Conservation (phyloP, 2,329 filamentous ascomycete genomes). For the Lecanicillium sp. region DNA sequence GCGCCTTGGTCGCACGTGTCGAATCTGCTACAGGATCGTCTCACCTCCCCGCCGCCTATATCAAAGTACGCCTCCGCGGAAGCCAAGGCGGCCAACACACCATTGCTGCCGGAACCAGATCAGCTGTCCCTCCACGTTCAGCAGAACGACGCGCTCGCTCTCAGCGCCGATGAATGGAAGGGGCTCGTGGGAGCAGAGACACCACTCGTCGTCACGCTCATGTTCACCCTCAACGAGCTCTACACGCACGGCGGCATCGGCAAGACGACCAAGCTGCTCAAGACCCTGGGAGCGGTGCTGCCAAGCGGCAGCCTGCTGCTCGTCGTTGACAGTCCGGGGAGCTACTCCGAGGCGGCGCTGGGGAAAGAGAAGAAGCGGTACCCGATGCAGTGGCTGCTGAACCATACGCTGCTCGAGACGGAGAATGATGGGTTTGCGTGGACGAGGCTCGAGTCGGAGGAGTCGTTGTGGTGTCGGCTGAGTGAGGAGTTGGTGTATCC, state of each 20-base stretch:
- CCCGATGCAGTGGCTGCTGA: slow-evolving; percentile 88
- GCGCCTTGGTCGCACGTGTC: slow-evolving; percentile 68
- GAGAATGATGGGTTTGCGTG: slow-evolving; percentile 43
- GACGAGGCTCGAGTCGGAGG: slow-evolving; percentile 67
- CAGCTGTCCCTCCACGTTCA: slow-evolving; percentile 34
- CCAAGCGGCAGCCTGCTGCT: slow-evolving; percentile 60
- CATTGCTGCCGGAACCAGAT: slow-evolving; percentile 30
- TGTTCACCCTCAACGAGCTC: slow-evolving; percentile 95
- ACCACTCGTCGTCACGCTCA: slow-evolving; percentile 62
- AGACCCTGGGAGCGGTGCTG: slow-evolving; percentile 54
- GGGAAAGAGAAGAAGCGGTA: slow-evolving; percentile 60
- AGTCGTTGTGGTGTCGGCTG: slow-evolving; percentile 81
- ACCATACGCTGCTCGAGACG: slow-evolving; percentile 62
- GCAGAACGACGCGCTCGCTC: slow-evolving; percentile 40
- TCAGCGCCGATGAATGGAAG: slow-evolving; percentile 27
- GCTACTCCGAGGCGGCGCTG: slow-evolving; percentile 76
- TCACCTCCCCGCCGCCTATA: slow-evolving; percentile 43
- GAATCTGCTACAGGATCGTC: slow-evolving; percentile 44
- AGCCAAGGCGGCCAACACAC: slow-evolving; percentile 33
- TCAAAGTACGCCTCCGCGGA: slow-evolving; percentile 46
- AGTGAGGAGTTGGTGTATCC: slow-evolving; percentile 63
- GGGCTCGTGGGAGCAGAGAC: slow-evolving; percentile 18
- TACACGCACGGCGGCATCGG: slow-evolving; percentile 69
- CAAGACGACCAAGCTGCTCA: slow-evolving; percentile 69
- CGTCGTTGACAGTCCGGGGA: slow-evolving; percentile 88